Evolutionary conservation across 192 early-diverging fungal species (phyloP), one percentile per base, ranked within the genome.

Genomic region (Coemansia sp.): DNA sequence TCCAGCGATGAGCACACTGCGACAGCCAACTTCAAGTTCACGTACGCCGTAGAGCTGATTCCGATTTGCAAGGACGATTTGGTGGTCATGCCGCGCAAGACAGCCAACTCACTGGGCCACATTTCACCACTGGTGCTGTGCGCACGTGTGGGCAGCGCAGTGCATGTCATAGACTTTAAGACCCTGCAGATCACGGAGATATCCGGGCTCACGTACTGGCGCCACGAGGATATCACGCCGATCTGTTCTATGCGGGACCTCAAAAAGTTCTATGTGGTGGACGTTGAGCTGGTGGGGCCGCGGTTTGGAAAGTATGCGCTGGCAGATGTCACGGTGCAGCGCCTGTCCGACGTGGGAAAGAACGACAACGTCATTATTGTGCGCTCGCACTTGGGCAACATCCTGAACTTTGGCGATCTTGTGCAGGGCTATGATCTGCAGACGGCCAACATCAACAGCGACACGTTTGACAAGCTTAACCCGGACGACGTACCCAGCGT

Each of bases 61-160:
- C 97, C 97, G 32, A 86, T 99, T 45, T 99, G 97, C 83, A 93
- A 90, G 78, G 97, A 99, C 74, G 97, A 99, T 82, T 69, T 99
- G 61, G 79, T 98, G 5, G 91, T 87, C 59, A 79, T 99, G 64
- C 89, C 93, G 29, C 77, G 83, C 20, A 97, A 95, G 76, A 68
- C 95, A 39, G 93, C 96, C 22, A 89, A 91, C 63, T 66, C 84
- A 18, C 76, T 97, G 57, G 92, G 93, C 48, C 90, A 94, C 66
- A 93, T 96, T 59, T 83, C 76, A 50, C 95, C 89, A 51, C 85
- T 99, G 62, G 87, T 88, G 12, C 65, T 97, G 51, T 92, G 90
- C 82, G 84, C 87, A 54, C 89, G 90, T 64, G 86, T 99, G 66
- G 89, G 90, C 74, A 97, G 93, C 80, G 82, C 90, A 9, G 76